Conservation (phyloP, 805 yeast species). For the Wickerhamomyces strasburgensis region DNA sequence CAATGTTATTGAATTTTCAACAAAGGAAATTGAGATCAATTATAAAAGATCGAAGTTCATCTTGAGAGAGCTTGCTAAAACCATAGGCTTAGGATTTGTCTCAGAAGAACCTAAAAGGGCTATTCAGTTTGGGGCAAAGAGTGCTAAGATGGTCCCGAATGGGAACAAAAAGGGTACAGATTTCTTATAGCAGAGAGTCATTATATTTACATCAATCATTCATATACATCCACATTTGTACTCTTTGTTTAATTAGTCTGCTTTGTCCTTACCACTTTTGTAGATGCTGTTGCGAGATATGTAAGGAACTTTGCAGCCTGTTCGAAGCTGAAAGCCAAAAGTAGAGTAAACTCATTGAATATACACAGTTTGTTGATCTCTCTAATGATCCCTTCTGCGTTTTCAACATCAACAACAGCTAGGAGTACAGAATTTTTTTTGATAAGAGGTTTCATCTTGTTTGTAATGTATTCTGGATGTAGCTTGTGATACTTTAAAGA, state of each 20-base stretch:
- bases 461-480: conserved; percentile 69
- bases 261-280: background rate
- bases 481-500: conserved; percentile 70
- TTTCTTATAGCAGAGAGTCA: conserved; percentile 23
- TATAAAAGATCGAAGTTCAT: conserved; percentile 48
- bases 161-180: conserved; percentile 79
- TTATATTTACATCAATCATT: background rate
- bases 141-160: conserved; percentile 86
- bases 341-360: conserved; percentile 36
- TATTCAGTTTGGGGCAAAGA: conserved; percentile 91
- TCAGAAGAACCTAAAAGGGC: conserved; percentile 83
- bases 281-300: conserved; percentile 23
- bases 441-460: conserved; percentile 40
- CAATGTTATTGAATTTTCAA: conserved; percentile 46
- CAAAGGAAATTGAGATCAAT: conserved; percentile 44
- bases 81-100: conserved; percentile 48
- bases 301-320: conserved; percentile 46
- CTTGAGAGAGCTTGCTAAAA: conserved; percentile 57
- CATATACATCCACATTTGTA: background rate
- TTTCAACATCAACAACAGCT: conserved; percentile 62
- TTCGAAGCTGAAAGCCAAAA: conserved; percentile 41
- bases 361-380: conserved; percentile 37
- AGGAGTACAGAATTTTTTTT: conserved; percentile 49
- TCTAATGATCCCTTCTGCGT: conserved; percentile 40
- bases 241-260: background rate